These are phyloP conservation scores for Nothopassalora personata DNA, from an alignment of 2,329 filamentous ascomycete genomes.

Conservation along the genomic window DNA sequence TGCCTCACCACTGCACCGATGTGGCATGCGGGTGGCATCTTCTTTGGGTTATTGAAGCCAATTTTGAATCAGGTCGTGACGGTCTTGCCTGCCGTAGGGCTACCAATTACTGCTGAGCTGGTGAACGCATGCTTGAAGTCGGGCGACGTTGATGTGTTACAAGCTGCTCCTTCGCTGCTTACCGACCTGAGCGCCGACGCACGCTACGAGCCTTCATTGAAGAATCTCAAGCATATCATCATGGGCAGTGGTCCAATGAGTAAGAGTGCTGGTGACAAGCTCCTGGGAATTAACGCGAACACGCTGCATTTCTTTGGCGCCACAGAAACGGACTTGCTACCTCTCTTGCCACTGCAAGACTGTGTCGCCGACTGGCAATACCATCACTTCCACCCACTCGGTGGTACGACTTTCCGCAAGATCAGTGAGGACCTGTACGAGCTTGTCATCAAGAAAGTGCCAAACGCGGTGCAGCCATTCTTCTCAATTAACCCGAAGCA, in stretches of 20 bases:
- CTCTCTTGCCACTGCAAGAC: background rate
- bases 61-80: conserved; percentile 2
- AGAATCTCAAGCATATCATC: background rate
- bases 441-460: background rate
- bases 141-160: background rate
- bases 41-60: conserved; percentile 5
- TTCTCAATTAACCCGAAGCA: background rate
- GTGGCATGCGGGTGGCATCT: conserved; percentile 8
- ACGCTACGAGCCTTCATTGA: background rate
- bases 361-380: conserved; percentile 3
- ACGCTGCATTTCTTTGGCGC: conserved; percentile 4
- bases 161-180: conserved; percentile 4
- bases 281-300: background rate
- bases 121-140: background rate
- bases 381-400: conserved; percentile 4
- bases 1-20: background rate
- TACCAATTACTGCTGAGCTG: conserved; percentile 4
- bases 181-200: background rate
- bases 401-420: background rate
- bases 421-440: background rate
- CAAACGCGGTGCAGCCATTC: background rate
- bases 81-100: background rate
- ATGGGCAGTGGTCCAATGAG: conserved; percentile 5
- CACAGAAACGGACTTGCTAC: conserved; percentile 1
- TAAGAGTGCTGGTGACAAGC: background rate